These are phyloP conservation scores for Talaromyces sp. DNA, from an alignment of 2,329 filamentous ascomycete genomes.

Conservation along the genomic window DNA sequence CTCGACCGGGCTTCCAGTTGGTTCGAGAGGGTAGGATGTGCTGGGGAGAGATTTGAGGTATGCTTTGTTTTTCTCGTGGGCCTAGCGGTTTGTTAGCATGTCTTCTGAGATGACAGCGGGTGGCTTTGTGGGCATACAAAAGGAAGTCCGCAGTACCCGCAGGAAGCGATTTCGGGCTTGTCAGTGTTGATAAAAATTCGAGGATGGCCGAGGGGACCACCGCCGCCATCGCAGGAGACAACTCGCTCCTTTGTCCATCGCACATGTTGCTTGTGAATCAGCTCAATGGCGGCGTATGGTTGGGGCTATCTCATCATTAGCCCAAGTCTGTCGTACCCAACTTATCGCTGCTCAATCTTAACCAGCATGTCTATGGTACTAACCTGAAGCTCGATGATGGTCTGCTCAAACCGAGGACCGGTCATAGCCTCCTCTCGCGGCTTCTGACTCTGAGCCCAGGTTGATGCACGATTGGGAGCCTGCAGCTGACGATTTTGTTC, in stretches of 20 bases:
- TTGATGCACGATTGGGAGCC: slow-evolving; percentile 75
- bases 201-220: slow-evolving; percentile 84
- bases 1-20: slow-evolving; percentile 57
- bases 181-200: slow-evolving; percentile 96
- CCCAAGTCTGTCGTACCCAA: neutral
- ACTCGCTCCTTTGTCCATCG: slow-evolving; percentile 79
- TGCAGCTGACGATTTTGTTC: slow-evolving; percentile 63
- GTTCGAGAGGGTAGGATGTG: slow-evolving; percentile 74
- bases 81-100: slow-evolving; percentile 51
- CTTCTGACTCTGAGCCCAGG: slow-evolving; percentile 85
- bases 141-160: slow-evolving; percentile 89
- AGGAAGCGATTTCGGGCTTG: slow-evolving; percentile 87
- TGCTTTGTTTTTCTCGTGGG: slow-evolving; percentile 81
- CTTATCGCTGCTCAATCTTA: neutral
- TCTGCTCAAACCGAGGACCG: slow-evolving; percentile 95
- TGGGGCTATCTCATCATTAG: slow-evolving; percentile 62
- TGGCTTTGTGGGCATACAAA: slow-evolving; percentile 60
- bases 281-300: slow-evolving; percentile 83
- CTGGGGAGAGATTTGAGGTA: slow-evolving; percentile 76
- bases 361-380: slow-evolving; percentile 26
- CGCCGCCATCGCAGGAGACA: slow-evolving; percentile 88
- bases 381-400: slow-evolving; percentile 88
- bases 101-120: too few relatives aligned
- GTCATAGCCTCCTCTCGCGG: slow-evolving; percentile 80
- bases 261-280: slow-evolving; percentile 94